phyloP scores from a whole-genome alignment of 208 protist genomes.

The Leishmania mexicana region DNA sequence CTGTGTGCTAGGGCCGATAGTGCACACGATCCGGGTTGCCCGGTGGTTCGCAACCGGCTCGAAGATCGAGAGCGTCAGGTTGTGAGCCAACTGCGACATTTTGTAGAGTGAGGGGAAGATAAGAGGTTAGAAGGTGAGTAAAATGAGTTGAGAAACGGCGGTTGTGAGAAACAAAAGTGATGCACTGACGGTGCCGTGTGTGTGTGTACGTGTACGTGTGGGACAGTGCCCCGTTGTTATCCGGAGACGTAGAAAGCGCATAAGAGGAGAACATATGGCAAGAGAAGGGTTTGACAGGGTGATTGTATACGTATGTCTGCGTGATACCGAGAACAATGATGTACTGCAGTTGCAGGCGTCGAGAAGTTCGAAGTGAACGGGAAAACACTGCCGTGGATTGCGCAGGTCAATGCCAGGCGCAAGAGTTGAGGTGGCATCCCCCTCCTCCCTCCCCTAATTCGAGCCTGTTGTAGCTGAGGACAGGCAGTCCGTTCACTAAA shows the following conservation, averaged over 20 bases:
- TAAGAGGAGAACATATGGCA: not conserved
- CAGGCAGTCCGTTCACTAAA: not conserved
- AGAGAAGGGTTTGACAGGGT: not conserved
- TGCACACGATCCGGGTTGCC: conserved; percentile 96
- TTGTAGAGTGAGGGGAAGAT: not conserved
- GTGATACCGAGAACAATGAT: not conserved
- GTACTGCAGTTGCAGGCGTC: not conserved
- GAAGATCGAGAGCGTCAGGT: conserved; percentile 89
- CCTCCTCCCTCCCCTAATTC: not conserved
- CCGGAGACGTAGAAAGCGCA: not conserved
- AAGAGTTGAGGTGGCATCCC: not conserved
- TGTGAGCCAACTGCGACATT: conserved; percentile 91
- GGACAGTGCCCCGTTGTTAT: not conserved
- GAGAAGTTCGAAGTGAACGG: not conserved
- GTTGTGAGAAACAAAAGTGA: not conserved
- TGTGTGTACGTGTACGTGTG: not conserved
- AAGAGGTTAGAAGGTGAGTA: not conserved
- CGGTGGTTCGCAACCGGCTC: conserved; percentile 80
- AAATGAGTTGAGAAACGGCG: not conserved
- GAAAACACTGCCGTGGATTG: not conserved
- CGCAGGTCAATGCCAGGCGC: not conserved
- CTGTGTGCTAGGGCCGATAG: conserved; percentile 96
- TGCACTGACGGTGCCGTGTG: not conserved
- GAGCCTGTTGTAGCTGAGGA: not conserved
- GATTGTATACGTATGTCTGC: not conserved